Evolutionary conservation across 192 early-diverging fungal species (phyloP).

Genomic region (Coemansia sp.): DNA sequence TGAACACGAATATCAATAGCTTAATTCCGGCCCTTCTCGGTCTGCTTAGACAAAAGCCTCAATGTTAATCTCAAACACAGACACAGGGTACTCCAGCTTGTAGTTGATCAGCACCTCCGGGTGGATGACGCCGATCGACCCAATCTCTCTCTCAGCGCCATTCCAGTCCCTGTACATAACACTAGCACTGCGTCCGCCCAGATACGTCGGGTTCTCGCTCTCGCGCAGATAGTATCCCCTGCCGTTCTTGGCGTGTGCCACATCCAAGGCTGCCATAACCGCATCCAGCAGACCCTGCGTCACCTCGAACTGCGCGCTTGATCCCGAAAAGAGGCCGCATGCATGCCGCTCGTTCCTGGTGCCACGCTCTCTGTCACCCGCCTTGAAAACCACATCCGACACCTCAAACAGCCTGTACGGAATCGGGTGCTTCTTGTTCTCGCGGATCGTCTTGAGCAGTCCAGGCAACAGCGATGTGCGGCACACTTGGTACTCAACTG

Average conservation of each 20-base stretch:
- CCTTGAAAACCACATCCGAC: slow-evolving; percentile 89
- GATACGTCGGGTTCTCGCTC: slow-evolving; percentile 69
- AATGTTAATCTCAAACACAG: slow-evolving; percentile 90
- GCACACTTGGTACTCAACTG: slow-evolving; percentile 88
- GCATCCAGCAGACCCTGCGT: slow-evolving; percentile 93
- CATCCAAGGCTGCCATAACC: slow-evolving; percentile 76
- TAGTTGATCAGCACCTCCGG: slow-evolving; percentile 86
- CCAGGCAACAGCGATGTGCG: slow-evolving; percentile 91
- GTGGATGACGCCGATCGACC: slow-evolving; percentile 89
- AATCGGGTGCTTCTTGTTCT: slow-evolving; percentile 83
- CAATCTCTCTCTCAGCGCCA: slow-evolving; percentile 62
- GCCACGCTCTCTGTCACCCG: slow-evolving; percentile 75
- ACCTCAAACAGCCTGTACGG: slow-evolving; percentile 97
- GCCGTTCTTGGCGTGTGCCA: slow-evolving; percentile 8
- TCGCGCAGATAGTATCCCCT: slow-evolving; percentile 44
- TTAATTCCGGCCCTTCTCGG: not conserved
- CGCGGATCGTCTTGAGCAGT: slow-evolving; percentile 86
- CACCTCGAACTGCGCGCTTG: slow-evolving; percentile 70
- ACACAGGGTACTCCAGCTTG: slow-evolving; percentile 81
- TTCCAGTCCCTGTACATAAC: slow-evolving; percentile 61
- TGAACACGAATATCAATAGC: too few relatives aligned
- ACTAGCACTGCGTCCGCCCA: slow-evolving; percentile 89
- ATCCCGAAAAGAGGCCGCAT: slow-evolving; percentile 78
- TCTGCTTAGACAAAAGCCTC: slow-evolving; percentile 87
- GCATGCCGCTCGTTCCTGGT: slow-evolving; percentile 87